phyloP scores from a whole-genome alignment of 78 protist genomes.

The Creolimax fragrantissima region DNA sequence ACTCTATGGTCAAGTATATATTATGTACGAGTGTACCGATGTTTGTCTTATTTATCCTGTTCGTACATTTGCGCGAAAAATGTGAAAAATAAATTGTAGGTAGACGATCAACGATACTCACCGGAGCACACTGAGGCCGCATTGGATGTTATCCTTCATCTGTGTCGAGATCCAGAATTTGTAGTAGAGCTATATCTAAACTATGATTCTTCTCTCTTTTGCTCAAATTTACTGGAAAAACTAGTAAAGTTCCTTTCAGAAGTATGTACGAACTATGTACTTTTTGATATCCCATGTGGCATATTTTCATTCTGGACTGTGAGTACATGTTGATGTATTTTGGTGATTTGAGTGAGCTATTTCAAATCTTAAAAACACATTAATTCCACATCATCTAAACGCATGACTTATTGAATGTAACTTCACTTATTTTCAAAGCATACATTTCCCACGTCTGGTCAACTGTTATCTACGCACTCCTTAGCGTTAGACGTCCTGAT shows the following conservation, averaged over 20 bases:
- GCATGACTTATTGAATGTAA: too few species aligned
- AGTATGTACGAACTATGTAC: neutral
- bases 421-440: too few species aligned
- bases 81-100: too few species aligned
- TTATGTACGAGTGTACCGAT: too few species aligned
- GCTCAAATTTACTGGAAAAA: slow-evolving; percentile 41
- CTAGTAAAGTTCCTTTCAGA: slow-evolving; percentile 26
- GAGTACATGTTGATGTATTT: too few species aligned
- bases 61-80: too few species aligned
- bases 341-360: too few species aligned
- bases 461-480: slow-evolving; percentile 5
- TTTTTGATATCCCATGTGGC: neutral
- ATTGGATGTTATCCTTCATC: neutral
- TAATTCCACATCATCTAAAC: neutral
- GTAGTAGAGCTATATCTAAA: slow-evolving; percentile 26
- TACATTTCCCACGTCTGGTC: neutral
- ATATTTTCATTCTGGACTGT: too few species aligned
- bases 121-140: neutral
- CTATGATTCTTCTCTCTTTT: slow-evolving; percentile 41
- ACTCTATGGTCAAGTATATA: too few species aligned
- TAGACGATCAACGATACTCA: neutral
- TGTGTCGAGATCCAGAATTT: slow-evolving; percentile 27
- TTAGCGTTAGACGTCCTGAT: slow-evolving; percentile 42
- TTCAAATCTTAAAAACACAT: neutral
- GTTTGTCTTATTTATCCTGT: too few species aligned